Evolutionary conservation across 352 stramenopile species (phyloP), one percentile per base, ranked within the genome.

Genomic region (Phytophthora ramorum): DNA sequence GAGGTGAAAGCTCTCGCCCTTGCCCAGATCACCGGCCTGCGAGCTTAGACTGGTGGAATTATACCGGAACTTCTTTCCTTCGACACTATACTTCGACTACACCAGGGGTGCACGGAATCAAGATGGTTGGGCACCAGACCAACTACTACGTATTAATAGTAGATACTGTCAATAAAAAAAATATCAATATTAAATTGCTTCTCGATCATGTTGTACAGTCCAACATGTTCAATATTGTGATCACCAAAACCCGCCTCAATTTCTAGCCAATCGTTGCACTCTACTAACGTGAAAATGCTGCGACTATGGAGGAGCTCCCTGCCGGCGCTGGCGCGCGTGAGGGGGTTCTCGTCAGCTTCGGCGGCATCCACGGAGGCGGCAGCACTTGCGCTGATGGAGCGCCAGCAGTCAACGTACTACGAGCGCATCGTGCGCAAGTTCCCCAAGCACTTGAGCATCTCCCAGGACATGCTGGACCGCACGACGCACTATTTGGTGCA

Each of bases 1-100:
- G 35, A 73, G 13, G 78, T 89, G 51, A 80, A 92, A 66, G 49
- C 58, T 22, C 63, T 79, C 46, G 81, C 78, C 30, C 56, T 56
- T 37, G 16, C 52, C 26, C 54, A 73, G 38, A 69, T 75, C n/a
- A n/a, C n/a, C n/a, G n/a, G n/a, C n/a, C n/a, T n/a, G n/a, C n/a
- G n/a, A n/a, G n/a, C n/a, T n/a, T n/a, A n/a, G n/a, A n/a, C n/a
- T n/a, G n/a, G n/a, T n/a, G n/a, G n/a, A n/a, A n/a, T n/a, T n/a
- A n/a, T n/a, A n/a, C n/a, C n/a, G n/a, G n/a, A n/a, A n/a, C n/a
- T n/a, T n/a, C n/a, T n/a, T n/a, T n/a, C n/a, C n/a, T n/a, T n/a
- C n/a, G n/a, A n/a, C n/a, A n/a, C n/a, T n/a, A n/a, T n/a, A n/a
- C n/a, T n/a, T n/a, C n/a, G n/a, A n/a, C n/a, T n/a, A n/a, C n/a